Conservation (phyloP, 768 basidiomycete genomes). For the Trametes villosa region DNA sequence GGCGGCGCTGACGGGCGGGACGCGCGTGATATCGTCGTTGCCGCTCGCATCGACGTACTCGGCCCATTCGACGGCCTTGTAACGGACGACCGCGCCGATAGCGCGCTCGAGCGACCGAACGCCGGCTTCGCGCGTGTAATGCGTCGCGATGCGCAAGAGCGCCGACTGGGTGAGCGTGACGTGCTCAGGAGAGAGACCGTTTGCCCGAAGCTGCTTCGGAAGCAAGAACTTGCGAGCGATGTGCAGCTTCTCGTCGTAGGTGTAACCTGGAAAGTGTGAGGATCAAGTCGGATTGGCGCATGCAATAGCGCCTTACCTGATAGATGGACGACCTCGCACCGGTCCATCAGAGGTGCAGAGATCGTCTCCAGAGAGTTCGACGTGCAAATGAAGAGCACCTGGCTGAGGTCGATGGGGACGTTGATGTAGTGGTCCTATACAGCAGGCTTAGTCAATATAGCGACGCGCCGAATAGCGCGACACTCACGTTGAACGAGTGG, state of each 20-base stretch:
- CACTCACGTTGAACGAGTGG: constrained; percentile 70
- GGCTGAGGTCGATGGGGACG: constrained; percentile 84
- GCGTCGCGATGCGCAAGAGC: constrained; percentile 70
- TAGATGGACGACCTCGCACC: constrained; percentile 86
- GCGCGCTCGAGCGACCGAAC: constrained; percentile 90
- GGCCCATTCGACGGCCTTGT: constrained; percentile 91
- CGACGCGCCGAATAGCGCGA: not conserved
- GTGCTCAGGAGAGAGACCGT: constrained; percentile 67
- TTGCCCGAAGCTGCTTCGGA: constrained; percentile 84
- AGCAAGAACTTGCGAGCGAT: constrained; percentile 88
- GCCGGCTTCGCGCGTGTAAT: constrained; percentile 90
- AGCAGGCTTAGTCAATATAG: not conserved
- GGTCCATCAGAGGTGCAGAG: constrained; percentile 83
- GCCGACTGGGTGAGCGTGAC: constrained; percentile 72
- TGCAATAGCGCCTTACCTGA: constrained; percentile 50
- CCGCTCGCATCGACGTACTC: constrained; percentile 54
- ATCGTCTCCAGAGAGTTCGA: constrained; percentile 91
- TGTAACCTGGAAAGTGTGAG: constrained; percentile 57
- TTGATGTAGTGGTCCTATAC: constrained; percentile 89
- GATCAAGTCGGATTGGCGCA: not conserved
- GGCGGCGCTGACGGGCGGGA: constrained; percentile 9
- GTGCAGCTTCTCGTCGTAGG: constrained; percentile 88
- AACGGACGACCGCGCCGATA: constrained; percentile 86
- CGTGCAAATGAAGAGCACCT: constrained; percentile 91
- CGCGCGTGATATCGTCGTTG: constrained; percentile 13